Evolutionary conservation across 768 basidiomycete species (phyloP).

Genomic region (Trametes punicea): DNA sequence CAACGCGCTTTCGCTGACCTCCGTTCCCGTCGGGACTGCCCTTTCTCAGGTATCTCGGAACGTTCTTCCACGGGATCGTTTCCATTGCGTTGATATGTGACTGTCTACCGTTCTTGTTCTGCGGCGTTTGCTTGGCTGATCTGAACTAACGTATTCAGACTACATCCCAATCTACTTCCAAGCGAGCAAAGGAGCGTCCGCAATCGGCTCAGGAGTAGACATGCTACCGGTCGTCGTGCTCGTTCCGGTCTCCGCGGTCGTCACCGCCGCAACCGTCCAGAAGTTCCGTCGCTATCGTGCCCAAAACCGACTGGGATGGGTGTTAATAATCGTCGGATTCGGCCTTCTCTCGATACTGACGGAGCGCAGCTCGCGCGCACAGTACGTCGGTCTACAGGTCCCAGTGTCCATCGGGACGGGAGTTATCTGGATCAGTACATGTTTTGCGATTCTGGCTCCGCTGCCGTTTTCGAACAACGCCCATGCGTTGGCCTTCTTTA

Average conservation of each 20-base stretch:
- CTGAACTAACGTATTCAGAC: slow-evolving; percentile 15
- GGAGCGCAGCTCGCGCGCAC: slow-evolving; percentile 17
- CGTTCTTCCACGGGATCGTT: slow-evolving; percentile 31
- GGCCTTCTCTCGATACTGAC: slow-evolving; percentile 28
- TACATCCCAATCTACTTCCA: slow-evolving; percentile 48
- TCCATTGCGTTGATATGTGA: slow-evolving; percentile 25
- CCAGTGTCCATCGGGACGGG: slow-evolving; percentile 11
- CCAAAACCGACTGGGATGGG: slow-evolving; percentile 26
- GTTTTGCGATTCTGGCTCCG: slow-evolving; percentile 32
- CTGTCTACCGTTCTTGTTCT: background rate
- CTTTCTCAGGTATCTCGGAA: slow-evolving; percentile 33
- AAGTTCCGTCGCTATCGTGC: slow-evolving; percentile 33
- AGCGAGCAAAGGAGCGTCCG: slow-evolving; percentile 36
- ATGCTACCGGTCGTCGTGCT: slow-evolving; percentile 32
- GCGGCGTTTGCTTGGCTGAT: background rate
- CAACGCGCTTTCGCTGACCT: too few species aligned
- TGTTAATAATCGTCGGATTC: slow-evolving; percentile 11
- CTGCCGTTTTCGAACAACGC: slow-evolving; percentile 19
- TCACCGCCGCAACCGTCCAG: slow-evolving; percentile 33
- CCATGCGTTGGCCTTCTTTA: slow-evolving; percentile 33
- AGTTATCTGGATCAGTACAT: slow-evolving; percentile 1
- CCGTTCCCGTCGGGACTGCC: too few species aligned
- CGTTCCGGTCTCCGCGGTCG: slow-evolving; percentile 37
- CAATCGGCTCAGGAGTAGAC: slow-evolving; percentile 36
- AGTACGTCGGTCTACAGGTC: slow-evolving; percentile 31